phyloP scores from a whole-genome alignment of 2,329 filamentous ascomycete genomes.

The Aspergillus quadrilineatus region DNA sequence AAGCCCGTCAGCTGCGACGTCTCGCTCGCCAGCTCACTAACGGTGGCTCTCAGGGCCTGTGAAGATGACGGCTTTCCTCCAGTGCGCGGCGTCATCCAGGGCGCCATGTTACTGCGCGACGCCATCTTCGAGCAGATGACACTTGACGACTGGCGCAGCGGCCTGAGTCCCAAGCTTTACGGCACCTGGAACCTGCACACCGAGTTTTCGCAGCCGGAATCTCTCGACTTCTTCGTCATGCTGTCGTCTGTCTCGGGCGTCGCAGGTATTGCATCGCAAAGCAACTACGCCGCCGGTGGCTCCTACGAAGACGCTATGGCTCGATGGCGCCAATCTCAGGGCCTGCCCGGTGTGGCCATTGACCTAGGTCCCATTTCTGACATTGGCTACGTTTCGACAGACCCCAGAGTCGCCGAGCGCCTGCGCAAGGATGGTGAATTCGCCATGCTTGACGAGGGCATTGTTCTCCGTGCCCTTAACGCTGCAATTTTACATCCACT shows the following conservation, averaged over 20 bases:
- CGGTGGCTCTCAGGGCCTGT: not conserved
- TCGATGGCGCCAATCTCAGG: slow-evolving; percentile 23
- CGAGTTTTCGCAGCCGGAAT: slow-evolving; percentile 26
- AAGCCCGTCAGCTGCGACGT: not conserved
- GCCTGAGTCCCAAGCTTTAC: slow-evolving; percentile 16
- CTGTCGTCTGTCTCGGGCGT: slow-evolving; percentile 51
- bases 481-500: not conserved
- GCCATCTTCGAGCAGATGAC: slow-evolving; percentile 19
- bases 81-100: slow-evolving; percentile 21
- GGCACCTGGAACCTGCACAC: slow-evolving; percentile 26
- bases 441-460: not conserved
- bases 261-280: slow-evolving; percentile 28
- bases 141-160: slow-evolving; percentile 4
- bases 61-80: not conserved
- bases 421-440: not conserved
- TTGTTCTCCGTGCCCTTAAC: not conserved
- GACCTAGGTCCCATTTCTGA: slow-evolving; percentile 24
- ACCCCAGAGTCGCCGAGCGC: not conserved
- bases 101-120: slow-evolving; percentile 22
- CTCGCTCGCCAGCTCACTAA: not conserved
- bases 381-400: slow-evolving; percentile 8
- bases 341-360: slow-evolving; percentile 22
- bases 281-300: slow-evolving; percentile 36
- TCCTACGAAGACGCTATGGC: slow-evolving; percentile 36
- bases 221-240: slow-evolving; percentile 62